Base-by-base conservation (phyloP, 1,139 yeast species). In the Tardiomyces blankii region DNA sequence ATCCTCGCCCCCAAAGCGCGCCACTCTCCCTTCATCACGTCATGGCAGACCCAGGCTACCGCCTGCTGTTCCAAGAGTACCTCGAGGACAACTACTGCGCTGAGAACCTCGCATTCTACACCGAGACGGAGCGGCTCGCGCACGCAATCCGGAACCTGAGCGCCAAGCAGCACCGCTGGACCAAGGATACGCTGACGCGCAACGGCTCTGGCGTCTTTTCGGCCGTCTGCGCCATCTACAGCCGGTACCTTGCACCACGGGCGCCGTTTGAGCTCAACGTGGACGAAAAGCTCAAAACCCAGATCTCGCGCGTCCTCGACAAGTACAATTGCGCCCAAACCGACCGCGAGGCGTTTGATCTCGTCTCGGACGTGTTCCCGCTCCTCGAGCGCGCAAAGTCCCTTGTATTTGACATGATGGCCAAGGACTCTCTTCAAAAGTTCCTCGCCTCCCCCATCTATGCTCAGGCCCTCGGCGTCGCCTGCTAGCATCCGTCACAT, bases 241-340 rank as follows among this genome's bases (percentile, higher is more conserved):
- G 82, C 19, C 73, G 84, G 0, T 86, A 77, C 57, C 68, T 88
- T 43, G 74, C 82, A n/a, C 64, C 71, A 12, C 84, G 82, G 21
- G 77, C 95, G 0, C 84, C 93, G 0, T 77, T 71, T 50, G 81
- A 80, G 49, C 67, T 87, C 43, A 88, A 88, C 55, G 78, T 88
- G 44, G 82, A 81, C 51, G 82, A 78, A 51, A 60, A 59, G 11
- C 61, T 83, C 42, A 70, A 83, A 47, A 70, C 66, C 18, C 63
- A 69, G 35, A 72, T 85, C 35, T 67, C 75, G 1, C 54, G 59
- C 2, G 62, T 74, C 1, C 70, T 82, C 65, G 59, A 69, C 9
- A 62, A 63, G 45, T 66, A 41, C 32, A 30, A 42, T 13, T 23
- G 38, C 16, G 18, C 28, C 7, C 16, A 41, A 13, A 40, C 39